phyloP scores from a whole-genome alignment of 1,139 yeast species.

The Diutina pseudorugosa region DNA sequence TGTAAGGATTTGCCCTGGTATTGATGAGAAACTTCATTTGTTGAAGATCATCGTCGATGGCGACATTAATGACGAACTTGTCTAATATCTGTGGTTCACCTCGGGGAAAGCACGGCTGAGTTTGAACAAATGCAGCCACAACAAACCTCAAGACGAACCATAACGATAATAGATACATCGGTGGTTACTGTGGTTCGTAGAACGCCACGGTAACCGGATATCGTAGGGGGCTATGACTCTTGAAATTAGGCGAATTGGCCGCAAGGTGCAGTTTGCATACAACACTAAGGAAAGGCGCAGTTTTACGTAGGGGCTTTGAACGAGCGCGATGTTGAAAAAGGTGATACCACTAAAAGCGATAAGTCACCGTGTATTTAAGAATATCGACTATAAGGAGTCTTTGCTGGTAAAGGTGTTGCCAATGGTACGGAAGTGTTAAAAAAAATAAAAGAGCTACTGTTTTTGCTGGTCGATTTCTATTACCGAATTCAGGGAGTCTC shows the following conservation, averaged over 20 bases:
- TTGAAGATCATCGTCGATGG: conserved; percentile 21
- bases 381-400: too few relatives aligned
- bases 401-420: too few relatives aligned
- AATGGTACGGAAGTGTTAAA: too few relatives aligned
- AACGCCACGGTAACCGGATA: neutral
- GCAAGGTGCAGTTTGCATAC: neutral
- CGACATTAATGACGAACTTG: conserved; percentile 29
- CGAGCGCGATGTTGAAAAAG: neutral
- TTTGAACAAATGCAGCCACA: neutral
- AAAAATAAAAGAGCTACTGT: too few relatives aligned
- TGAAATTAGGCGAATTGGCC: neutral
- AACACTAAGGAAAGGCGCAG: neutral
- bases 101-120: neutral
- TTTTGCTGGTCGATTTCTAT: too few relatives aligned
- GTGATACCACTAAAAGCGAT: too few relatives aligned
- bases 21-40: conserved; percentile 27
- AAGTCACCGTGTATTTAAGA: too few relatives aligned
- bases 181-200: neutral
- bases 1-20: conserved; percentile 16
- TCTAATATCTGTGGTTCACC: conserved; percentile 11
- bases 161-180: neutral
- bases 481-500: too few relatives aligned
- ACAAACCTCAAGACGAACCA: neutral
- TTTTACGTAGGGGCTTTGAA: neutral
- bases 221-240: neutral